Base-by-base conservation (phyloP, 225 moss, liverwort and hornwort genomes). In the Sphagnum contortum region DNA sequence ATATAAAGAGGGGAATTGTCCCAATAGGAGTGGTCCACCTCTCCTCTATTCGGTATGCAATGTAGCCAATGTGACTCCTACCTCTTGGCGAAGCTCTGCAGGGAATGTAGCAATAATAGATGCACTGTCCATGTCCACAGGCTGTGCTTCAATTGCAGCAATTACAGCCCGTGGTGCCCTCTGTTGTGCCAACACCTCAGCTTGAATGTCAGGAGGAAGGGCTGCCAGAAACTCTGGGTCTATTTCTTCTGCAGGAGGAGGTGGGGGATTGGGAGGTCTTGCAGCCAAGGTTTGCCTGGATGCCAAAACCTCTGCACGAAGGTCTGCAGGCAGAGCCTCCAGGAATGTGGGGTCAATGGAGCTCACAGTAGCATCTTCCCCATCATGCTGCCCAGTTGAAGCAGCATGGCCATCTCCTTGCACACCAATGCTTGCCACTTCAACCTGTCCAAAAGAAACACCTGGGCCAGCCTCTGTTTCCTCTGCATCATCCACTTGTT, bases 51-150 rank as follows among this genome's bases (percentile, higher is more conserved):
- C 29, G 29, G 29, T 29, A 29, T 29, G 29, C 29, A 0, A 29
- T 29, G 29, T 29, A 29, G 29, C 29, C 29, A 29, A 29, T 29
- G 29, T 29, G 29, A 52, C 52, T 50, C 76, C 62, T 65, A 91
- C 94, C 86, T 95, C 94, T 73, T 95, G 89, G 48, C 94, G 94
- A 77, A 95, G 94, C 60, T 91, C 94, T 55, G 94, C 86, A 49
- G 94, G 94, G 67, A 95, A 91, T 45, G 94, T 95, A 59, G 94
- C 94, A 79, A 95, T 95, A 6, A 95, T 95, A 12, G 94, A 95
- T 48, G 94, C 94, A 80, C 91, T 95, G 61, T 95, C 94, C 94
- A 95, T 95, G 69, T 95, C 94, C 67, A 95, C 94, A 57, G 94
- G 91, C 62, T 95, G 94, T 6, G 91, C 89, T 73, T 95, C 94